phyloP scores from a whole-genome alignment of 2,329 filamentous ascomycete genomes.

The Sarocladiaceae sp. region DNA sequence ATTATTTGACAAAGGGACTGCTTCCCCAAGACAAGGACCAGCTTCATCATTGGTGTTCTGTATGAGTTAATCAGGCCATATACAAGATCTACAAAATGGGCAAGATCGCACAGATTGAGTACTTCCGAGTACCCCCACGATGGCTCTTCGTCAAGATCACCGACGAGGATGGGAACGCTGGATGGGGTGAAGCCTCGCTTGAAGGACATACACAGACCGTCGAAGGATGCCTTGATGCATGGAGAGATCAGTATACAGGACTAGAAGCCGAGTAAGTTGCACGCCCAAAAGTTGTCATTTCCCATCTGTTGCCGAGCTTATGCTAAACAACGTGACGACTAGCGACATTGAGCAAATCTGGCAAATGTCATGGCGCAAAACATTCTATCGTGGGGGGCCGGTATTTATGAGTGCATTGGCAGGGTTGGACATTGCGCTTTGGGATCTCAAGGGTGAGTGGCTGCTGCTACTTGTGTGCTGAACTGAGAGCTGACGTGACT shows the following conservation, averaged over 20 bases:
- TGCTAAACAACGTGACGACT: too few species aligned
- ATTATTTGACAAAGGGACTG: too few species aligned
- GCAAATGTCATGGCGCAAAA: slow-evolving; percentile 66
- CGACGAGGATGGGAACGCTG: slow-evolving; percentile 58
- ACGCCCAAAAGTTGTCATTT: too few species aligned
- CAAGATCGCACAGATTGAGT: slow-evolving; percentile 50
- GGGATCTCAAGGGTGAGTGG: slow-evolving; percentile 63
- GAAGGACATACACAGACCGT: slow-evolving; percentile 72
- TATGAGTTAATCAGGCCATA: too few species aligned
- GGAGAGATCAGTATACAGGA: slow-evolving; percentile 57
- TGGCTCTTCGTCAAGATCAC: slow-evolving; percentile 78
- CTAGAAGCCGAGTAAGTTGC: slow-evolving; percentile 62
- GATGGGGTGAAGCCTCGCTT: slow-evolving; percentile 72
- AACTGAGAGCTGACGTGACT: neutral
- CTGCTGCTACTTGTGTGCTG: neutral
- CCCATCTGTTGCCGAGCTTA: too few species aligned
- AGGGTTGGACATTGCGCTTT: slow-evolving; percentile 75
- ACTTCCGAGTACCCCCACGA: slow-evolving; percentile 69
- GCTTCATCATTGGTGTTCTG: too few species aligned
- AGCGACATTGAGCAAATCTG: slow-evolving; percentile 79
- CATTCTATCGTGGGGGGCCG: slow-evolving; percentile 74
- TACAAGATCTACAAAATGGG: slow-evolving; percentile 20
- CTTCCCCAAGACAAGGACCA: too few species aligned
- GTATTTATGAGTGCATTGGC: slow-evolving; percentile 77
- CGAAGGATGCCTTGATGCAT: slow-evolving; percentile 68